phyloP scores from a whole-genome alignment of 306 rosid species.

The Senna tora region DNA sequence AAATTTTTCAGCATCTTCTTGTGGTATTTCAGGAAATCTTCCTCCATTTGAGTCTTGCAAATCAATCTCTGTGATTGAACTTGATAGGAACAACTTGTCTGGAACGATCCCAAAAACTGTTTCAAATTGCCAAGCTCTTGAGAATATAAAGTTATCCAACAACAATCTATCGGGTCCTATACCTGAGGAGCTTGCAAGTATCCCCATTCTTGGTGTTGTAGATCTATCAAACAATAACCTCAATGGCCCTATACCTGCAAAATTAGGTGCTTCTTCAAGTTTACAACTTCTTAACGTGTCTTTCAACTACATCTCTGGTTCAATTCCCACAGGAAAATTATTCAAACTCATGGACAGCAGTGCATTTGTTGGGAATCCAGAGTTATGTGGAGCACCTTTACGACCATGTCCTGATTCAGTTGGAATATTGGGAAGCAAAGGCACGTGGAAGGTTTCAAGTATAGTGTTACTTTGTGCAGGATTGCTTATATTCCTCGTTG shows the following conservation, averaged over 20 bases:
- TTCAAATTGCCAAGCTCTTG: constrained; percentile 66
- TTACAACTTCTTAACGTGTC: constrained; percentile 82
- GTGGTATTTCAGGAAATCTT: constrained; percentile 65
- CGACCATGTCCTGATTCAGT: constrained; percentile 61
- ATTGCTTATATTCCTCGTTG: constrained; percentile 46
- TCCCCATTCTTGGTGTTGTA: constrained; percentile 61
- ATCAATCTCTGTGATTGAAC: constrained; percentile 62
- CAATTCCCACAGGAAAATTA: constrained; percentile 61
- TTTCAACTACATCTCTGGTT: constrained; percentile 80
- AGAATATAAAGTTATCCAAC: constrained; percentile 54
- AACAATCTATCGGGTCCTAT: constrained; percentile 75
- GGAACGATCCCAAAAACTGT: constrained; percentile 64
- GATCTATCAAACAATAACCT: constrained; percentile 75
- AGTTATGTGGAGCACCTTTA: constrained; percentile 90
- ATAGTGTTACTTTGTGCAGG: constrained; percentile 64
- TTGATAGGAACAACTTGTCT: constrained; percentile 60
- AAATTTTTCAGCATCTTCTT: constrained; percentile 79
- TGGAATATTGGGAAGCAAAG: constrained; percentile 65
- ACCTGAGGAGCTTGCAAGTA: constrained; percentile 78
- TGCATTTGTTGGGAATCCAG: constrained; percentile 76
- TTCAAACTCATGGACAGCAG: constrained; percentile 63
- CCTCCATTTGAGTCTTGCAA: constrained; percentile 70
- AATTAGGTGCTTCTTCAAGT: constrained; percentile 67
- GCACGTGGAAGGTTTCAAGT: constrained; percentile 55
- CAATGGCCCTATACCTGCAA: constrained; percentile 69